A percentile compares a stretch with the other conserved stretches of the same genome.
These are phyloP conservation scores for Paramecium sonneborni DNA, from an alignment of 73 alveolate genomes.

Conservation along the genomic window DNA sequence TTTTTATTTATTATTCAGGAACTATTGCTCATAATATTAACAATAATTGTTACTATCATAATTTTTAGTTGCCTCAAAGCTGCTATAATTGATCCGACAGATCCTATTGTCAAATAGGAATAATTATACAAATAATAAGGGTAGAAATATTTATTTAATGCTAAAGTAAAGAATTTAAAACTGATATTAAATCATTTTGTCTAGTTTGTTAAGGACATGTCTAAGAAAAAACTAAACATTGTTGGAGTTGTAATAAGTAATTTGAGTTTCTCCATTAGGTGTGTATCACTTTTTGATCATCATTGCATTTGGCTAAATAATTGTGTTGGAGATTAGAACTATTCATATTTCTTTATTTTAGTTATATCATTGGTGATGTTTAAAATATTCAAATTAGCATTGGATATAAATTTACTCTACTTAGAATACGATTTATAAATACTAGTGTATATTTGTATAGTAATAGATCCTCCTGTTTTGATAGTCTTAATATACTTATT, in stretches of 20 bases:
- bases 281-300: conserved; percentile 63
- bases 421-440: not conserved
- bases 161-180: conserved; percentile 6
- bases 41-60: not conserved
- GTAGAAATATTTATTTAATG: not conserved
- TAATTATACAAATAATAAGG: not conserved
- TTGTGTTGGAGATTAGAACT: conserved; percentile 63
- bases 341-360: conserved; percentile 26
- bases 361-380: not conserved
- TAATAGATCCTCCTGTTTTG: not conserved
- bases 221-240: not conserved
- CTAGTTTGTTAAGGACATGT: conserved; percentile 32
- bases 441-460: not conserved
- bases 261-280: not conserved
- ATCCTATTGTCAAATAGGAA: not conserved
- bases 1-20: not conserved
- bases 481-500: not conserved
- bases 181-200: conserved; percentile 17
- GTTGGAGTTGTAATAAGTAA: conserved; percentile 39
- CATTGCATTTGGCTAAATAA: conserved; percentile 70
- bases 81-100: not conserved
- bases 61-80: not conserved
- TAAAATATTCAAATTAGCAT: not conserved
- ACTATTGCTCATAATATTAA: not conserved
- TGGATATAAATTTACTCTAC: not conserved